Conservation (phyloP, 2,329 filamentous ascomycete genomes). For the Talaromyces albobiverticillius region DNA sequence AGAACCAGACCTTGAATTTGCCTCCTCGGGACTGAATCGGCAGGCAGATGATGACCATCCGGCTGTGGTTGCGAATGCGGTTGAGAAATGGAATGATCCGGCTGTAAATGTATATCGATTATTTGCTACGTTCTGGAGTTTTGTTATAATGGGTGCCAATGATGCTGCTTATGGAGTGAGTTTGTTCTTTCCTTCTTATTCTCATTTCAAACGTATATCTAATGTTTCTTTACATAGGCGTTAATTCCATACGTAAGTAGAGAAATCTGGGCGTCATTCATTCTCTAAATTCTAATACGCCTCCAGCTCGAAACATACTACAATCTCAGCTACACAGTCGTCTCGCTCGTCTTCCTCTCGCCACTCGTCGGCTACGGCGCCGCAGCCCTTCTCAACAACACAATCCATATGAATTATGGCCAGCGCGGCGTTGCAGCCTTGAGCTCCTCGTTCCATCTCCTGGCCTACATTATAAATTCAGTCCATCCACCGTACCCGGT, state of each 20-base stretch:
- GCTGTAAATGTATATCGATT: conserved; percentile 49
- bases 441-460: conserved; percentile 44
- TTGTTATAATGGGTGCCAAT: conserved; percentile 58
- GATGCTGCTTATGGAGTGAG: conserved; percentile 59
- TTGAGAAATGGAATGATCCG: conserved; percentile 51
- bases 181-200: conserved; percentile 14
- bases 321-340: conserved; percentile 45
- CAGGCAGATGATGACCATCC: not conserved
- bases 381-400: conserved; percentile 45
- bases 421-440: conserved; percentile 69
- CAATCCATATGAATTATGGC: conserved; percentile 49
- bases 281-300: too few relatives aligned
- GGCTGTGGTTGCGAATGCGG: conserved; percentile 5
- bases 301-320: conserved; percentile 48
- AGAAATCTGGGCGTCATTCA: too few relatives aligned
- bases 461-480: conserved; percentile 48
- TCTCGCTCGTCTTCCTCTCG: conserved; percentile 50
- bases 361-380: conserved; percentile 48
- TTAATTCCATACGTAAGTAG: conserved; percentile 52
- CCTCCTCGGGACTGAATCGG: not conserved
- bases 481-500: conserved; percentile 68
- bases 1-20: not conserved
- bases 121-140: conserved; percentile 55
- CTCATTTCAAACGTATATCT: not conserved
- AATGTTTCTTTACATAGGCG: conserved; percentile 31